A percentile compares a stretch with the other conserved stretches of the same genome.
Evolutionary conservation across 805 yeast genomes (phyloP).

Genomic region (Yueomyces sinensis): DNA sequence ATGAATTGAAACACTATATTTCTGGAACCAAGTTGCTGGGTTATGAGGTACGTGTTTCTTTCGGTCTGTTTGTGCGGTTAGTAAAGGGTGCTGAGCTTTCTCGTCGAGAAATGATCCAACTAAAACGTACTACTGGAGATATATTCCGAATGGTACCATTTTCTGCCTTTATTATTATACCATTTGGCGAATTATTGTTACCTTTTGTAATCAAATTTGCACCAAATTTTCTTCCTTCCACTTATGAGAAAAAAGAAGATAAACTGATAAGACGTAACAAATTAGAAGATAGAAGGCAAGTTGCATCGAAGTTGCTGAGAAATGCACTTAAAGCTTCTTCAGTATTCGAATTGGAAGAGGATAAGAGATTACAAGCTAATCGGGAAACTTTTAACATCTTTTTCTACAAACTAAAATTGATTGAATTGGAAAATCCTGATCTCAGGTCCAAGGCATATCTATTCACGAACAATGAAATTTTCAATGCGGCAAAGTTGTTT

Average conservation of each 20-base stretch:
- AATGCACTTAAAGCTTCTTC: conserved; percentile 47
- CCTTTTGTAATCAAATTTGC: conserved; percentile 80
- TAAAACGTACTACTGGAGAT: conserved; percentile 75
- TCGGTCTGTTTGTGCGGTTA: conserved; percentile 65
- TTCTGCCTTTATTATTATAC: conserved; percentile 74
- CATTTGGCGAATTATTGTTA: conserved; percentile 81
- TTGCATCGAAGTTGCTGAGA: conserved; percentile 46
- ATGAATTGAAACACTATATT: conserved; percentile 83
- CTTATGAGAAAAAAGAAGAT: conserved; percentile 55
- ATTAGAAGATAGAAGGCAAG: conserved; percentile 44
- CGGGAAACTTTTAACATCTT: conserved; percentile 62
- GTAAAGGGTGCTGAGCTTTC: conserved; percentile 86
- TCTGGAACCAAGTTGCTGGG: conserved; percentile 88
- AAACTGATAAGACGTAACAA: conserved; percentile 40
- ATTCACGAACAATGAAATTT: conserved; percentile 43
- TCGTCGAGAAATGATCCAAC: conserved; percentile 77
- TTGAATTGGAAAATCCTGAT: conserved; percentile 32
- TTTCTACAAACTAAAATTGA: conserved; percentile 24
- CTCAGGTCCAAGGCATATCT: conserved; percentile 32
- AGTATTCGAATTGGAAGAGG: conserved; percentile 31
- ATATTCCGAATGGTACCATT: conserved; percentile 81
- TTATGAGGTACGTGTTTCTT: conserved; percentile 69
- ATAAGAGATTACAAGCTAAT: conserved; percentile 52
- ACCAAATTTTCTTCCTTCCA: conserved; percentile 87
- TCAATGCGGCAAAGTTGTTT: conserved; percentile 79